Evolutionary conservation across 2,329 filamentous ascomycete genomes (phyloP), one percentile per base, ranked within the genome.

Genomic region (Cladosporium halotolerans): DNA sequence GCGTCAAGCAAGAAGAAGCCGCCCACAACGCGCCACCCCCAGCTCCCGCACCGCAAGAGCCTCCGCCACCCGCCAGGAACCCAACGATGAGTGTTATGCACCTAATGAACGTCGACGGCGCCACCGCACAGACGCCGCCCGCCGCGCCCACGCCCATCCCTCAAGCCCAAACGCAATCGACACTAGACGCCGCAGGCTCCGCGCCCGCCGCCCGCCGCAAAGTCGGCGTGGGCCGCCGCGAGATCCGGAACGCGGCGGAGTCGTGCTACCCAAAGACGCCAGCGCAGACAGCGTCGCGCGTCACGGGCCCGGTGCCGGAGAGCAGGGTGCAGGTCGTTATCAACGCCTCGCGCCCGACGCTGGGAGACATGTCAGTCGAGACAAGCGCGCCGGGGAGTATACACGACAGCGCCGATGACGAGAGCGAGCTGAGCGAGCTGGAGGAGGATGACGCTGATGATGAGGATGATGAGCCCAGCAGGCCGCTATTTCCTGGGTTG

Each of bases 231-330:
- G 79, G 80, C 6, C 73, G 80, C 28, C 73, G 80, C 11, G 81
- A 84, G 58, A 75, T 84, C 23, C 76, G 80, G 55, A 76, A 77
- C 42, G 76, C 76, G 57, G 81, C 81, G 8, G 82, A 85, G 64
- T 74, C 76, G 0, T 80, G 80, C 55, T 74, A 77, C 2, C 57
- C 75, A 40, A 68, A 68, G 50, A 55, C 60, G 5, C 54, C 54
- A 28, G 45, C 56, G 16, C 54, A 59, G 52, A 44, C 51, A 13
- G 46, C 46, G 1, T 58, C 56, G 8, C 53, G 56, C 16, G 40
- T 49, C 40, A 32, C 33, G 1, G 52, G 45, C 4, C 45, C 52
- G 11, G 45, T 54, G n/a, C 52, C 45, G 13, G 52, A 54, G n/a
- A 45, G 44, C 32, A 42, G 52, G 14, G 60, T 66, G 2, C 63